Conservation (phyloP, 2,329 filamentous ascomycete genomes). For the Fusarium dlaminii region DNA sequence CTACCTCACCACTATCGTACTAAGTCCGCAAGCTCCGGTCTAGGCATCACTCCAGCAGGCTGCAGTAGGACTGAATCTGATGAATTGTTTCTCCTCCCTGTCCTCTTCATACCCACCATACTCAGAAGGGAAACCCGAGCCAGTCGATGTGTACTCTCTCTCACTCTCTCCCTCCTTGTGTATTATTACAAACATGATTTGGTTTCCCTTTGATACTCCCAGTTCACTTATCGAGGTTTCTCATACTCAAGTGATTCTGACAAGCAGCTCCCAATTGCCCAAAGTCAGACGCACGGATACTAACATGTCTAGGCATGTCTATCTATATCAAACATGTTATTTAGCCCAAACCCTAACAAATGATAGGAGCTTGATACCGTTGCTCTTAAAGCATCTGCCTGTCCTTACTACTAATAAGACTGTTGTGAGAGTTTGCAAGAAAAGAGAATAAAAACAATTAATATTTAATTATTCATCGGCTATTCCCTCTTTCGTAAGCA, state of each 20-base stretch:
- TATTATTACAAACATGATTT: neutral
- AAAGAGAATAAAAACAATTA: neutral
- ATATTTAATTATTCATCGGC: neutral
- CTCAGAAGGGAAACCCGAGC: neutral
- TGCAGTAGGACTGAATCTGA: neutral
- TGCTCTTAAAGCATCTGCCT: constrained; percentile 1
- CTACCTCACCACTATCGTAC: neutral
- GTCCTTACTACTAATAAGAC: neutral
- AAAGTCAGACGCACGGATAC: neutral
- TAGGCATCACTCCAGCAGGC: neutral
- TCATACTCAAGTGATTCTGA: neutral
- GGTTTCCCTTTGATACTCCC: constrained; percentile 1
- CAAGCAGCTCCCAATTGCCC: neutral
- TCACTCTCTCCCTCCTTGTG: neutral
- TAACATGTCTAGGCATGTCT: neutral
- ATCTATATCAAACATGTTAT: neutral
- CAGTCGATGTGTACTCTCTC: neutral
- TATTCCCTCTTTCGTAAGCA: neutral
- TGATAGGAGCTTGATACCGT: neutral
- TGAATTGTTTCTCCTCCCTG: neutral
- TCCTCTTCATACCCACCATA: neutral
- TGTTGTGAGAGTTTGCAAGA: neutral
- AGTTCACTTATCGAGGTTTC: neutral
- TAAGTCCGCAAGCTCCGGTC: constrained; percentile 5
- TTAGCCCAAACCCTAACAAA: neutral